Evolutionary conservation across 176 grass and related monocot species (phyloP).

Genomic region (Cymbopogon citratus): DNA sequence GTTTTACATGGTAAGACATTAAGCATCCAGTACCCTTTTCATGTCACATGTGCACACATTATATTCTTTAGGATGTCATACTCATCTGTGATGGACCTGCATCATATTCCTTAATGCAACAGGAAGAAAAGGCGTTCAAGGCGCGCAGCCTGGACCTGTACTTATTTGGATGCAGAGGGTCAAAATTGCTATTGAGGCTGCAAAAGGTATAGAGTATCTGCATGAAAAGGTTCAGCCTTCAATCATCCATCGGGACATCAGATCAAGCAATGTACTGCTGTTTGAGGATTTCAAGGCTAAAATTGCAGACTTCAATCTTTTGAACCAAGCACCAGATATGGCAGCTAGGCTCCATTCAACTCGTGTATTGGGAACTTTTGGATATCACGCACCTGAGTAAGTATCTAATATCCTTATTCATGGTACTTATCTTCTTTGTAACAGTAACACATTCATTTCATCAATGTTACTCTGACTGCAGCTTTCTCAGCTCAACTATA

Average conservation of each 20-base stretch:
- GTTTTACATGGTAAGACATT: slow-evolving; percentile 64
- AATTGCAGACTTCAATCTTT: slow-evolving; percentile 76
- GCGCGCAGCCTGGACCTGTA: slow-evolving; percentile 63
- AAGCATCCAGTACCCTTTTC: background rate
- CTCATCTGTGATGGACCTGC: slow-evolving; percentile 9
- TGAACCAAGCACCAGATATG: slow-evolving; percentile 81
- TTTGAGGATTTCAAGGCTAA: slow-evolving; percentile 79
- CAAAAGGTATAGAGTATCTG: slow-evolving; percentile 70
- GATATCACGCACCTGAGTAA: slow-evolving; percentile 77
- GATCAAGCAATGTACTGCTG: slow-evolving; percentile 71
- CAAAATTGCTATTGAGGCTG: slow-evolving; percentile 69
- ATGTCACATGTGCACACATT: background rate
- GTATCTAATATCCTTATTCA: slow-evolving; percentile 1
- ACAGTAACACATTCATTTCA: background rate
- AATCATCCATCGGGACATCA: slow-evolving; percentile 69
- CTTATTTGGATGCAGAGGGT: slow-evolving; percentile 67
- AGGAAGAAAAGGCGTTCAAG: slow-evolving; percentile 77
- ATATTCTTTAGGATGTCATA: background rate
- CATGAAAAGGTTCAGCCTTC: slow-evolving; percentile 77
- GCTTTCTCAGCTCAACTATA: background rate
- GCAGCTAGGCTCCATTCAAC: slow-evolving; percentile 68
- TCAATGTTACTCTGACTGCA: background rate
- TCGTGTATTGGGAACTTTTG: slow-evolving; percentile 70
- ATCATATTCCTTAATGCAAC: slow-evolving; percentile 10
- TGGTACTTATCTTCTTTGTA: slow-evolving; percentile 19